These are phyloP conservation scores for Cyclotella cryptica DNA, from an alignment of 108 stramenopile species.

Conservation along the genomic window DNA sequence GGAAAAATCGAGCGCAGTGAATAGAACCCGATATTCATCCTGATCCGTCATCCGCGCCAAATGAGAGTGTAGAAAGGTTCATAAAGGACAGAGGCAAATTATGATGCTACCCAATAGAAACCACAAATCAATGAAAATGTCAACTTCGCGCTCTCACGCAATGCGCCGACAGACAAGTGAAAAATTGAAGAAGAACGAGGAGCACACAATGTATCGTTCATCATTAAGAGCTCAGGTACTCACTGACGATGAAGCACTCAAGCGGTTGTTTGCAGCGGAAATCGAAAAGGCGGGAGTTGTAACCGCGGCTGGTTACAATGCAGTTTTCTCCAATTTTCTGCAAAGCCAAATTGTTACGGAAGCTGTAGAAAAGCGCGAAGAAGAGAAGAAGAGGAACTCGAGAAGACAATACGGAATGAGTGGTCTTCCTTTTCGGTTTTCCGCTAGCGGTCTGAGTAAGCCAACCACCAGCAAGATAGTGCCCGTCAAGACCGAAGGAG, in stretches of 20 bases:
- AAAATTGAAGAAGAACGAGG: not conserved
- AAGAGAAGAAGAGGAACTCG: not conserved
- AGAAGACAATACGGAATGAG: not conserved
- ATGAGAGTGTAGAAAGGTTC: too few relatives aligned
- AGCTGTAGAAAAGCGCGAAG: not conserved
- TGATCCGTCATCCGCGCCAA: too few relatives aligned
- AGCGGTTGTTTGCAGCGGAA: not conserved
- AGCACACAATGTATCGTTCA: slow-evolving; percentile 1
- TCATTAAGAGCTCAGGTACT: slow-evolving; percentile 1
- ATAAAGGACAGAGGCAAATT: too few relatives aligned
- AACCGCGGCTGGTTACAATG: not conserved
- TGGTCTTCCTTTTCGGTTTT: not conserved
- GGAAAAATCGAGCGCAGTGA: too few relatives aligned
- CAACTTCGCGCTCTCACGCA: not conserved
- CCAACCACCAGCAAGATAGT: not conserved
- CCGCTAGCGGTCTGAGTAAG: not conserved
- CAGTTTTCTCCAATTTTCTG: not conserved
- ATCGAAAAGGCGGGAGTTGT: not conserved
- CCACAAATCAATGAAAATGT: not conserved
- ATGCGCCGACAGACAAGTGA: slow-evolving; percentile 3
- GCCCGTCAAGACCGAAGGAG: not conserved
- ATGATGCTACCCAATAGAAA: not conserved
- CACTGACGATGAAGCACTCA: not conserved
- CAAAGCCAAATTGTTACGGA: not conserved
- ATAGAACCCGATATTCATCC: too few relatives aligned